A percentile compares a stretch with the other conserved stretches of the same genome.
Conservation (phyloP, 306 rosid species). For the Medicago ruthenica region DNA sequence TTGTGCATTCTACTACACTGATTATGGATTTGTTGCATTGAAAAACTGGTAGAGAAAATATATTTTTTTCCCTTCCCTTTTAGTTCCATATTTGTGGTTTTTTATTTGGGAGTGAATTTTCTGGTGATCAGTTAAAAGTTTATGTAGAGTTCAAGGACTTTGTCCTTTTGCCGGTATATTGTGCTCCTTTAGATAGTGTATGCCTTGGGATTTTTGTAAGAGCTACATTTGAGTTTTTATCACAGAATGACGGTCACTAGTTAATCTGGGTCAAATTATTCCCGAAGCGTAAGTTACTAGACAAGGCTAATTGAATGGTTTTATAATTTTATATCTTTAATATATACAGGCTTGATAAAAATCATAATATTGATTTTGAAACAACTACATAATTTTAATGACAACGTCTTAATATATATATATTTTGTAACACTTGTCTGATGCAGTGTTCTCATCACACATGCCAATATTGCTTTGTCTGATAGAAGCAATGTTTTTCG, state of each 20-base stretch:
- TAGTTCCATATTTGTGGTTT: slow-evolving; percentile 25
- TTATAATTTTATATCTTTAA: neutral
- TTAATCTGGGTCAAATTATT: too few relatives aligned
- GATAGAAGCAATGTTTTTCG: neutral
- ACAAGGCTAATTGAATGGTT: too few relatives aligned
- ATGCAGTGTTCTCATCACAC: neutral
- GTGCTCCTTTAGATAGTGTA: slow-evolving; percentile 9
- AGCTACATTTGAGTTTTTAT: too few relatives aligned
- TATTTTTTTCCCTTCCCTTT: slow-evolving; percentile 3
- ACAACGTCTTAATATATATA: too few relatives aligned
- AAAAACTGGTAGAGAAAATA: slow-evolving; percentile 31
- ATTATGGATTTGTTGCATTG: slow-evolving; percentile 32
- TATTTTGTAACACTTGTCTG: slow-evolving; percentile 5
- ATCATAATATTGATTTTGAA: too few relatives aligned
- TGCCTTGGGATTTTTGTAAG: too few relatives aligned
- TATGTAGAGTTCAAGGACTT: slow-evolving; percentile 5
- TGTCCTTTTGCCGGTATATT: neutral
- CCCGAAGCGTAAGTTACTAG: too few relatives aligned
- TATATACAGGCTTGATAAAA: too few relatives aligned
- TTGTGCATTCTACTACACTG: slow-evolving; percentile 21
- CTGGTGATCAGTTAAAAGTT: slow-evolving; percentile 3
- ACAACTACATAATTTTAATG: too few relatives aligned
- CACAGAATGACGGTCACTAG: too few relatives aligned
- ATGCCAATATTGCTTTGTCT: slow-evolving; percentile 13
- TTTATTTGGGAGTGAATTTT: neutral